Percentiles rank a stretch among this genome's conserved stretches.
Conservation (phyloP, 768 basidiomycete genomes). For the Pluteus cervinus region DNA sequence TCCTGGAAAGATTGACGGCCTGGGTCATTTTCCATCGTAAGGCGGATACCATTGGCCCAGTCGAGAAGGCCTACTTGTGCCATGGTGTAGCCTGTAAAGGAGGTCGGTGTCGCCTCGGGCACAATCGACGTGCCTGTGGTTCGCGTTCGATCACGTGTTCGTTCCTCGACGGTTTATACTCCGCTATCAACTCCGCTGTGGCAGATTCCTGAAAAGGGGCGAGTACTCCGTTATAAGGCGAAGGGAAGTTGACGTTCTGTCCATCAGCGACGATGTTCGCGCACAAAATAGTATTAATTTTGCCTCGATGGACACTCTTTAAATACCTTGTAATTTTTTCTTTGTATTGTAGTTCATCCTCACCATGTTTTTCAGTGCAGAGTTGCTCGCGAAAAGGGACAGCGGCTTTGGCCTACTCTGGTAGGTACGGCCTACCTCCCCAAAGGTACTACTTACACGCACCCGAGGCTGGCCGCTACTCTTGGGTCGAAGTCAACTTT, state of each 20-base stretch:
- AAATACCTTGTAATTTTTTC: constrained; percentile 1
- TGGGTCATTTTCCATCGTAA: constrained; percentile 67
- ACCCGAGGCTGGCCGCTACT: constrained; percentile 80
- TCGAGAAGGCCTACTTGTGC: constrained; percentile 48
- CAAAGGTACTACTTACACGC: not conserved
- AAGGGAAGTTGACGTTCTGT: too few species aligned
- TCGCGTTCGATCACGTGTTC: constrained; percentile 12
- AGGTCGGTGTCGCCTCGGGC: not conserved
- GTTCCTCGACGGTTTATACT: constrained; percentile 1
- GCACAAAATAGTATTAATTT: too few species aligned
- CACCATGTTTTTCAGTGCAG: constrained; percentile 82
- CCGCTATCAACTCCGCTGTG: too few species aligned
- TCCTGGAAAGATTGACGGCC: constrained; percentile 66
- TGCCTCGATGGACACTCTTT: too few species aligned
- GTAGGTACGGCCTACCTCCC: constrained; percentile 25
- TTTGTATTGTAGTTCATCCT: constrained; percentile 2
- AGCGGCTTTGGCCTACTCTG: constrained; percentile 89
- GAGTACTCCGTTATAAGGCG: too few species aligned
- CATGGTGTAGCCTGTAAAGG: constrained; percentile 20
- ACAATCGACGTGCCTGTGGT: constrained; percentile 1
- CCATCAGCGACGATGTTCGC: too few species aligned
- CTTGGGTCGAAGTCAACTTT: constrained; percentile 84
- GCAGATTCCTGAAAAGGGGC: too few species aligned
- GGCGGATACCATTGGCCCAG: constrained; percentile 65
- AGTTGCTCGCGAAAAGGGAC: constrained; percentile 74